Conservation (phyloP, 139 green algal genomes). For the Closterium sp. region DNA sequence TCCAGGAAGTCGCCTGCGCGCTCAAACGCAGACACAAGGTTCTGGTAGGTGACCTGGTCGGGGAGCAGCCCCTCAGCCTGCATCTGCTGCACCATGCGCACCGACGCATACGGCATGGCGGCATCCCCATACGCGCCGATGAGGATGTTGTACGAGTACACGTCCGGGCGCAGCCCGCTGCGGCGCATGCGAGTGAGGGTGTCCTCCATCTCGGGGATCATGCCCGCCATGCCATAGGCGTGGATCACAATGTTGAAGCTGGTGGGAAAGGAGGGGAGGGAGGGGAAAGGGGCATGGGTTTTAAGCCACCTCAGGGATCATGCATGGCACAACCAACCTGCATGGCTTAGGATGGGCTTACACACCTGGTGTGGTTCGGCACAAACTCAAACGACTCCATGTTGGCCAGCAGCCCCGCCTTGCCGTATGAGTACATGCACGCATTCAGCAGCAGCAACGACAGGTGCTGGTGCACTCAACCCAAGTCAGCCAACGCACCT, state of each 20-base stretch:
- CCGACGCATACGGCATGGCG: background rate
- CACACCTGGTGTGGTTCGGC: background rate
- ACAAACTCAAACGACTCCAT: background rate
- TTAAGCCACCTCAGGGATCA: background rate
- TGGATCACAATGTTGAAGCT: conserved; percentile 13
- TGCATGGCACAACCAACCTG: too few species aligned
- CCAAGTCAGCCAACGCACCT: background rate
- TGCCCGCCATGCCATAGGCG: conserved; percentile 2
- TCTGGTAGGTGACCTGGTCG: conserved; percentile 2
- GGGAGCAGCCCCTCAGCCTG: background rate
- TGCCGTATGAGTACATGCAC: background rate
- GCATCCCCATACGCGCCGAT: conserved; percentile 15
- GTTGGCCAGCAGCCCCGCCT: background rate
- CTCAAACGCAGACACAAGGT: background rate
- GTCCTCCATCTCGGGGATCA: conserved; percentile 2
- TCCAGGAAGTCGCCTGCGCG: conserved; percentile 5
- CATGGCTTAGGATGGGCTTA: too few species aligned
- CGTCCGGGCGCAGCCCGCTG: background rate
- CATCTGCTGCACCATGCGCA: conserved; percentile 14
- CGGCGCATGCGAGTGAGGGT: background rate
- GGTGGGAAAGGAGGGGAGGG: background rate
- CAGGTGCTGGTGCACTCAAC: too few species aligned
- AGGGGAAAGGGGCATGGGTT: background rate
- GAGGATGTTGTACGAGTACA: conserved; percentile 30
- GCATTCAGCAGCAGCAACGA: background rate